Evolutionary conservation across 1,284 basidiomycete species (phyloP).

Genomic region (Tilletia indica): DNA sequence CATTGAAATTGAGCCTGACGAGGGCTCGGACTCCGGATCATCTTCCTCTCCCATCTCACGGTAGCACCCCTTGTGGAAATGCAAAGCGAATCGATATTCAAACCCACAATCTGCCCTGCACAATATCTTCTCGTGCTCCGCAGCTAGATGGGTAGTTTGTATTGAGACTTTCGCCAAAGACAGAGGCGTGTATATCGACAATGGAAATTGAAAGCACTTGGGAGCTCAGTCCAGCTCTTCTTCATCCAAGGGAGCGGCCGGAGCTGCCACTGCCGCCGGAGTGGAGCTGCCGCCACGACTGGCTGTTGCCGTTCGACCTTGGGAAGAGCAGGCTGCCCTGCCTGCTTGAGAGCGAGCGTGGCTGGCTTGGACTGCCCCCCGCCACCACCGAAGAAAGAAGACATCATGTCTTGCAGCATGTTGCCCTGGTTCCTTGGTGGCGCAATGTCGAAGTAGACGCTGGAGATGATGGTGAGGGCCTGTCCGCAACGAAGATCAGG

Average conservation of each 20-base stretch:
- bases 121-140: not conserved
- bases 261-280: not conserved
- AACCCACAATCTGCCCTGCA: too few species aligned
- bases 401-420: slow-evolving; percentile 20
- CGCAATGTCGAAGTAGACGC: slow-evolving; percentile 17
- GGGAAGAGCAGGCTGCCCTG: not conserved
- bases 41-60: not conserved
- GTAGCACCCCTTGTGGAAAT: not conserved
- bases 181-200: too few species aligned
- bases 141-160: too few species aligned
- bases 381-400: slow-evolving; percentile 10
- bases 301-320: not conserved
- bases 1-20: slow-evolving; percentile 39
- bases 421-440: slow-evolving; percentile 15
- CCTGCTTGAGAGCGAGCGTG: not conserved
- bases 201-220: too few species aligned
- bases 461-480: slow-evolving; percentile 13
- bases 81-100: not conserved
- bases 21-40: not conserved
- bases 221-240: slow-evolving; percentile 13
- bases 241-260: slow-evolving; percentile 6
- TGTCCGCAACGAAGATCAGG: slow-evolving; percentile 2
- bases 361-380: too few species aligned
- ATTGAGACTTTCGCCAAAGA: too few species aligned
- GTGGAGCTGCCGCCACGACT: not conserved